Evolutionary conservation across 805 yeast genomes (phyloP).

Genomic region (Henningerozyma blattae): DNA sequence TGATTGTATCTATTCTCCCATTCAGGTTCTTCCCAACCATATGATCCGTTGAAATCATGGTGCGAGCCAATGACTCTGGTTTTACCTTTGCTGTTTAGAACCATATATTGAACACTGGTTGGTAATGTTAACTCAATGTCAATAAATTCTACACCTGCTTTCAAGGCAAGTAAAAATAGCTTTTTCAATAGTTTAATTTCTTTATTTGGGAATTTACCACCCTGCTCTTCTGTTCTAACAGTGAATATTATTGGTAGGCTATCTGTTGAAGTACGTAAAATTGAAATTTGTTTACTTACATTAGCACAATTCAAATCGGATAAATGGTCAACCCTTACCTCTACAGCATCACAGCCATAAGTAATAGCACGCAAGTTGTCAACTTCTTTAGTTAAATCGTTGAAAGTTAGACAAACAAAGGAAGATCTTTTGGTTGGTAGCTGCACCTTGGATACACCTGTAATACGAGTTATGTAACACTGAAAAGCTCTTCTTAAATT

Average conservation of each 20-base stretch:
- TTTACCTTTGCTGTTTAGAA: constrained; percentile 41
- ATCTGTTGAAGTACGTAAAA: constrained; percentile 47
- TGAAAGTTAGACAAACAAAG: constrained; percentile 62
- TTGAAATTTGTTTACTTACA: constrained; percentile 64
- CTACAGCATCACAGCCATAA: constrained; percentile 72
- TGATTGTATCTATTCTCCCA: constrained; percentile 66
- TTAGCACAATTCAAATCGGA: constrained; percentile 36
- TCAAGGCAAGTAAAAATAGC: constrained; percentile 52
- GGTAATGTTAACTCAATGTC: constrained; percentile 72
- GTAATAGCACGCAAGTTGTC: constrained; percentile 39
- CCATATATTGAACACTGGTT: constrained; percentile 35
- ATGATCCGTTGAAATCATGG: constrained; percentile 56
- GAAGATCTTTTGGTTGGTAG: constrained; percentile 37
- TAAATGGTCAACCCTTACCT: constrained; percentile 67
- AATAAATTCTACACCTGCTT: constrained; percentile 67
- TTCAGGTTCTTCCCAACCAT: constrained; percentile 54
- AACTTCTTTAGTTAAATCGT: constrained; percentile 39
- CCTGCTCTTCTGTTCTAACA: constrained; percentile 65
- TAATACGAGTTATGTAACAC: constrained; percentile 44
- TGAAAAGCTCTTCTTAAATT: constrained; percentile 48
- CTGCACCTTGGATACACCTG: constrained; percentile 35
- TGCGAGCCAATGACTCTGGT: constrained; percentile 75
- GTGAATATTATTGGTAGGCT: constrained; percentile 74
- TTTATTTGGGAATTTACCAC: constrained; percentile 66
- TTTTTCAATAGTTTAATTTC: constrained; percentile 34